Base-by-base conservation (phyloP, 2,329 filamentous ascomycete species). In the Colletotrichum eleusines region DNA sequence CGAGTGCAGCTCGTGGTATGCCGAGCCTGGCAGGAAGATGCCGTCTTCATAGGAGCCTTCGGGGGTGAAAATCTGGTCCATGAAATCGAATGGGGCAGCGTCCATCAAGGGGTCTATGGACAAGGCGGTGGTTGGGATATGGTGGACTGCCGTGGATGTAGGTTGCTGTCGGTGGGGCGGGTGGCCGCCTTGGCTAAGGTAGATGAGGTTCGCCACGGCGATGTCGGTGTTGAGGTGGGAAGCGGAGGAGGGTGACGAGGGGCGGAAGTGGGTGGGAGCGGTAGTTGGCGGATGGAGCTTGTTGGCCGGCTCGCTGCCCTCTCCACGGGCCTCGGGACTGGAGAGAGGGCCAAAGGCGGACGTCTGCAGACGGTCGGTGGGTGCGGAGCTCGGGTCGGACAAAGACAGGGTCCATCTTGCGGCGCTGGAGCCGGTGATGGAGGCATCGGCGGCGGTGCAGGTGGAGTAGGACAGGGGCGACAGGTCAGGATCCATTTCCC, bases 11-110 rank as follows among this genome's bases (percentile, higher is more conserved):
- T 84, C 83, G 63, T 84, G 82, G 46, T 85, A 86, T 0, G 81
- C 80, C 1, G 84, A 84, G 1, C 84, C 84, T 1, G 84, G 84
- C 3, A 84, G 73, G 68, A 86, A 86, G 26, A 86, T 80, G 60
- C 84, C 83, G 59, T 81, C 80, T 8, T 80, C 80, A 4, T 76
- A 77, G 33, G 75, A 74, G 1, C 78, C 77, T 3, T 80, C 79
- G 0, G 78, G 78, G 0, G 78, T 79, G 28, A 78, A 78, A 18
- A 75, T 73, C 31, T 81, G 79, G 28, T 73, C 72, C 57, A 68
- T 72, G 44, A 73, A 72, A 16, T 73, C 72, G 20, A 72, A 73
- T 1, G 69, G 62, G 18, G 70, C n/a, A n/a, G n/a, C 60, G 26
- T 69, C 61, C 33, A 73, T 42, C 33, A 73, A 26, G 16, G 69